Conservation (phyloP, 75 land plant species). For the Picea glauca region DNA sequence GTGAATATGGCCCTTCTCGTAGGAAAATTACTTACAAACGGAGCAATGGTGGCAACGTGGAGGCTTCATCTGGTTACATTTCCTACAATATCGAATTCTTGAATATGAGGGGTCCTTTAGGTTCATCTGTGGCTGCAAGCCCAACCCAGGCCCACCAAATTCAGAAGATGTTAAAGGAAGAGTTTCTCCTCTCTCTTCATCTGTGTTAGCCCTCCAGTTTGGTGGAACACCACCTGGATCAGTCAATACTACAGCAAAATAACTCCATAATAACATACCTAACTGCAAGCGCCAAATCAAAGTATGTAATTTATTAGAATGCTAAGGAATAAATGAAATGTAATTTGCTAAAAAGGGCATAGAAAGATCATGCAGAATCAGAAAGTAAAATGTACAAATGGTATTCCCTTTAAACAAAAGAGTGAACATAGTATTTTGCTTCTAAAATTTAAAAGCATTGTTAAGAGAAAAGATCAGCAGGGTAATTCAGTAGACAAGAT, state of each 20-base stretch:
- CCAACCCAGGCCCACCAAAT: slow-evolving; percentile 16
- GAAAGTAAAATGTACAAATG: not conserved
- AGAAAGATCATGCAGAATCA: not conserved
- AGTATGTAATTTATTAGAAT: not conserved
- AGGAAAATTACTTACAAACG: slow-evolving; percentile 26
- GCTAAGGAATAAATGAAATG: not conserved
- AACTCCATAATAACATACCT: slow-evolving; percentile 31
- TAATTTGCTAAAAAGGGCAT: not conserved
- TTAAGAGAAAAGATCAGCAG: not conserved
- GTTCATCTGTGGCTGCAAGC: not conserved
- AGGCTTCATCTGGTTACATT: slow-evolving; percentile 27
- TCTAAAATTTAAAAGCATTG: not conserved
- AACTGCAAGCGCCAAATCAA: slow-evolving; percentile 14
- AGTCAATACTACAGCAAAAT: slow-evolving; percentile 24
- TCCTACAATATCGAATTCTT: slow-evolving; percentile 35
- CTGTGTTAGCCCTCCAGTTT: slow-evolving; percentile 21
- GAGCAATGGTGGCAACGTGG: slow-evolving; percentile 36
- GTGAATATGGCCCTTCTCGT: slow-evolving; percentile 5
- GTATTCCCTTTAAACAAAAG: not conserved
- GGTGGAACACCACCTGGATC: slow-evolving; percentile 31
- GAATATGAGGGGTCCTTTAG: slow-evolving; percentile 16
- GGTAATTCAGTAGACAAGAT: not conserved
- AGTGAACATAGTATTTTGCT: not conserved
- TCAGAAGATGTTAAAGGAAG: slow-evolving; percentile 12
- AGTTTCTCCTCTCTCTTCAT: slow-evolving; percentile 31